These are phyloP conservation scores for Hyphopichia wangnamkhiaoensis DNA, from an alignment of 1,139 yeast species.

Conservation along the genomic window DNA sequence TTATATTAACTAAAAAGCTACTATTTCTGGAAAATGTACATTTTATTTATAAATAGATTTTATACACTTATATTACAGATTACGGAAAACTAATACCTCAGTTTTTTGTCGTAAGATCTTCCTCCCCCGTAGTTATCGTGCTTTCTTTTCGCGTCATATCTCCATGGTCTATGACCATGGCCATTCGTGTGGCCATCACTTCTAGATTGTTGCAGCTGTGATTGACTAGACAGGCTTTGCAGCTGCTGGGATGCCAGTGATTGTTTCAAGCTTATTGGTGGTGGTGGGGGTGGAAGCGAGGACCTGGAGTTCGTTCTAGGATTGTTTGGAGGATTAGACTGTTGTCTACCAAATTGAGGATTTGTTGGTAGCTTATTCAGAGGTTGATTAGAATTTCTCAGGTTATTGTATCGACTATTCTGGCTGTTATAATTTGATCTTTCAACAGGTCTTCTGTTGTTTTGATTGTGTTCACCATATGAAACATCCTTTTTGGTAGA, in stretches of 20 bases:
- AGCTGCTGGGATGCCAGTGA: too few relatives aligned
- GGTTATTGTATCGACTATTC: conserved; percentile 1
- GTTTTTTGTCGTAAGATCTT: conserved; percentile 35
- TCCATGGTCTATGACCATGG: conserved; percentile 8
- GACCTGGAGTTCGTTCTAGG: not conserved
- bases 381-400: not conserved
- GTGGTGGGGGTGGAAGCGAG: conserved; percentile 22
- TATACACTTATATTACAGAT: too few relatives aligned
- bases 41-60: not conserved
- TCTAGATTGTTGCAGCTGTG: conserved; percentile 6
- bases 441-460: conserved; percentile 4
- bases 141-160: conserved; percentile 26
- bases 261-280: conserved; percentile 13
- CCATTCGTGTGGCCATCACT: conserved; percentile 7
- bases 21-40: not conserved
- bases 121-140: conserved; percentile 22
- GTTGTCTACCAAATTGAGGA: conserved; percentile 5
- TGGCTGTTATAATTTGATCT: conserved; percentile 1
- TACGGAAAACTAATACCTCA: conserved; percentile 31
- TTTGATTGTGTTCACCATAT: not conserved
- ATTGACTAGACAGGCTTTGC: too few relatives aligned
- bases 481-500: conserved; percentile 1
- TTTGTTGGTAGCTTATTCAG: conserved; percentile 4
- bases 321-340: not conserved
- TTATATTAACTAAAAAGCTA: too few relatives aligned